Conservation (phyloP, 495 filamentous ascomycete species). For the Parachaetomium inaequale region DNA sequence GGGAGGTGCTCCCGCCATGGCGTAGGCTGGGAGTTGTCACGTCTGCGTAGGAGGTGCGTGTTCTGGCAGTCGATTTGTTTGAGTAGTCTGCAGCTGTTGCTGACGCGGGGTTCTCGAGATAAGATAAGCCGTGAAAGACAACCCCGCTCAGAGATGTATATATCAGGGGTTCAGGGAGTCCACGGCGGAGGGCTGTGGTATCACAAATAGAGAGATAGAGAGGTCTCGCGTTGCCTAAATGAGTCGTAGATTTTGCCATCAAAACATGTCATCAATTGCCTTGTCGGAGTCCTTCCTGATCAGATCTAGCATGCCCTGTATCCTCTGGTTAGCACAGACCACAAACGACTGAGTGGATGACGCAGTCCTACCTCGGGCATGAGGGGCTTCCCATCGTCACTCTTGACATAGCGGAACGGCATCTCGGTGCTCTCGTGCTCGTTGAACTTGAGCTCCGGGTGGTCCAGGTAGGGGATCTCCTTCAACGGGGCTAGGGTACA, state of each 20-base stretch:
- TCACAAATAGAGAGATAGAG: not conserved
- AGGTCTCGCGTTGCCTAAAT: not conserved
- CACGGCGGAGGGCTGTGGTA: not conserved
- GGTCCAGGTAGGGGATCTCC: conserved; percentile 75
- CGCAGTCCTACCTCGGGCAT: conserved; percentile 76
- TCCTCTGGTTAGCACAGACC: not conserved
- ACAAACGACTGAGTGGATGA: not conserved
- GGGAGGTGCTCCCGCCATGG: conserved; percentile 24
- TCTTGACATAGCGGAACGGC: conserved; percentile 94
- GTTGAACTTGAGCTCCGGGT: conserved; percentile 83
- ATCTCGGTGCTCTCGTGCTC: conserved; percentile 92
- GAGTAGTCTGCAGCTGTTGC: not conserved
- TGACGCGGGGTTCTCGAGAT: conserved; percentile 8
- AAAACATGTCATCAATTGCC: conserved; percentile 82
- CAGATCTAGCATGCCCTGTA: conserved; percentile 85
- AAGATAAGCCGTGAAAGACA: not conserved
- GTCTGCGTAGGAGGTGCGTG: not conserved
- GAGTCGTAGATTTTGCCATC: not conserved
- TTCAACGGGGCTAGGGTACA: conserved; percentile 59
- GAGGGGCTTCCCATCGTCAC: conserved; percentile 66
- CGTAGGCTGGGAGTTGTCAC: not conserved
- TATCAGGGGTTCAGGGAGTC: not conserved
- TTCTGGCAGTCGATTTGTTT: not conserved
- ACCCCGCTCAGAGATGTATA: not conserved
- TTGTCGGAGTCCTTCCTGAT: conserved; percentile 95